Base-by-base conservation (phyloP, 768 basidiomycete species). In the Hortiboletus flavorubellus region DNA sequence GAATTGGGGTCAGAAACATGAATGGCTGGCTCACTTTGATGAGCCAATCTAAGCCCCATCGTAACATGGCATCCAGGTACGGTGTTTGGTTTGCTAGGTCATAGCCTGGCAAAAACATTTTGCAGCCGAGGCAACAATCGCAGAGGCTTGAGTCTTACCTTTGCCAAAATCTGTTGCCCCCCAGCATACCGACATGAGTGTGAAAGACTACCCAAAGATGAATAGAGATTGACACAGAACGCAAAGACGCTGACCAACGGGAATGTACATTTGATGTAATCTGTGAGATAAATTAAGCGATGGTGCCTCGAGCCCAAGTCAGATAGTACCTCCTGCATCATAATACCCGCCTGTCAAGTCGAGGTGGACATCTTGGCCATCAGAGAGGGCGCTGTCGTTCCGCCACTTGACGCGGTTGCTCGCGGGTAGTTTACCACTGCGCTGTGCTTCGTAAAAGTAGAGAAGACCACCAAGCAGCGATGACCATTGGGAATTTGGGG, bases 1-100 rank as follows among this genome's bases (percentile, higher is more conserved):
- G 21, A 46, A 33, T 33, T 45, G 18, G 9, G 18, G 10, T 12
- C 37, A 49, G 26, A 46, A 26, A 34, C 6, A 31, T 46, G 21
- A 14, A 49, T 8, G 11, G 3, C 21, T 16, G n/a, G 49, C 76
- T 57, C 53, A 87, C 93, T 77, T 91, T 92, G 49, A 95, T 91
- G 48, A 95, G 74, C 92, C 93, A 97, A 70, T 93, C 88, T 43
- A 93, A 80, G 26, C 93, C 87, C 91, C 91, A 96, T 56, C 93
- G 83, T 49, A 96, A 74, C 78, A 90, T 93, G 57, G 83, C 82
- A 63, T 97, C 95, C n/a, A 97, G 82, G 69, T 96, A 97, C 3
- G 84, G 81, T 1, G 93, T 92, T 72, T 96, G 93, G 50, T 91
- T 89, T 49, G 91, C 84, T 48, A 83, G 62, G 59, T 93, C 91